Conservation (phyloP, 2,329 filamentous ascomycete genomes). For the Botryotinia calthae region DNA sequence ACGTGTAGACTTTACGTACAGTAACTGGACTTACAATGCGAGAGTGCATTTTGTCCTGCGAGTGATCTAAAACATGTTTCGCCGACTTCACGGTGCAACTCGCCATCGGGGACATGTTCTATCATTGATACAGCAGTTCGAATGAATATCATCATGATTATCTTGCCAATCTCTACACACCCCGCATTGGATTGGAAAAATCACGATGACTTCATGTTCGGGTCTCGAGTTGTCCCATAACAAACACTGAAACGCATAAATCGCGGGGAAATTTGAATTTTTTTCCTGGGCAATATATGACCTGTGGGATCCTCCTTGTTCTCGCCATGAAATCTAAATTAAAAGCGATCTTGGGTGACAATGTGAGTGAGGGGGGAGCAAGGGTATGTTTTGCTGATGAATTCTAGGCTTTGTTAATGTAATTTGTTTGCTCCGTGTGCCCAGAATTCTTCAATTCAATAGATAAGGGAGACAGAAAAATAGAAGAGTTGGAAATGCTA, state of each 20-base stretch:
- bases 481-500: background rate
- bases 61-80: conserved; percentile 3
- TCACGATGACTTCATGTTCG: background rate
- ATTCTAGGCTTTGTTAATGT: background rate
- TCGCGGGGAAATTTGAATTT: conserved; percentile 1
- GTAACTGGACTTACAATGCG: background rate
- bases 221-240: background rate
- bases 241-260: background rate
- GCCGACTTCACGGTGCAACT: background rate
- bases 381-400: background rate
- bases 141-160: background rate
- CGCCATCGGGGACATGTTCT: background rate
- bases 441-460: background rate
- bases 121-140: background rate
- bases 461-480: too few relatives aligned
- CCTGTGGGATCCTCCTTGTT: conserved; percentile 10
- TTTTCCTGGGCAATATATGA: background rate
- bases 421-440: background rate
- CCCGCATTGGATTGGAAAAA: background rate
- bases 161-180: background rate
- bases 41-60: background rate
- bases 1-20: background rate
- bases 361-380: background rate
- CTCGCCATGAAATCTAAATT: background rate
- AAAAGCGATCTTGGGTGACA: background rate